Evolutionary conservation across 2,329 filamentous ascomycete genomes (phyloP), one percentile per base, ranked within the genome.

Genomic region (Aspergillus hortae): DNA sequence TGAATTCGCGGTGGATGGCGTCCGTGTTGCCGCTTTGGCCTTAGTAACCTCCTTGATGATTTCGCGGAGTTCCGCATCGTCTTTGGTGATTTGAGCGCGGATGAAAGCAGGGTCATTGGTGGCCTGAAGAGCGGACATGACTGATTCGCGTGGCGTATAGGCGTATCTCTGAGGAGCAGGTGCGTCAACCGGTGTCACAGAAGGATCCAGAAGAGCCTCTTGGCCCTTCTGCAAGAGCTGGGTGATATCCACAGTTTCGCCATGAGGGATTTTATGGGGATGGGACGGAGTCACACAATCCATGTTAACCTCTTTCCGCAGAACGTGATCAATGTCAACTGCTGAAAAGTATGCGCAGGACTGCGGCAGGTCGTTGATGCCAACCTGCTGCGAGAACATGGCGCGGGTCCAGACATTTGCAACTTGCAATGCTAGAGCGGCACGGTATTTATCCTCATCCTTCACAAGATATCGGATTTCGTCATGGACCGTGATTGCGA

Each of bases 301-400:
- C 90, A 99, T 95, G 69, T 99, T 88, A 4, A 99, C 95, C 71
- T 99, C 94, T 69, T 99, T 99, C 47, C 94, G 84, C n/a, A 99
- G 79, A 3, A 99, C 92, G 62, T 90, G 86, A 66, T 99, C 94
- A 59, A 99, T 89, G 66, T 99, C 94, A 5, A 99, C 85, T 3
- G 94, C 92, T 1, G 89, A 95, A 73, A 99, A 99, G 72, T 91
- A 99, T 7, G 94, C 94, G 64, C 92, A 96, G 0, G 88, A 86
- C 66, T 97, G 94, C 0, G 95, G 94, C 9, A 99, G 80, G 65
- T 99, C 94, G 58, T 95, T 80, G 63, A 99, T 99, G 54, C 94
- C 94, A 65, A 96, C 89, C 72, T 99, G 94, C 71, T 99, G 91
- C 0, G 89, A 84, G 69, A 99, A 99, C 89, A 99, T 96, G 57